Evolutionary conservation across 441 rosid species (phyloP).

Genomic region (Erodium chrysanthum): DNA sequence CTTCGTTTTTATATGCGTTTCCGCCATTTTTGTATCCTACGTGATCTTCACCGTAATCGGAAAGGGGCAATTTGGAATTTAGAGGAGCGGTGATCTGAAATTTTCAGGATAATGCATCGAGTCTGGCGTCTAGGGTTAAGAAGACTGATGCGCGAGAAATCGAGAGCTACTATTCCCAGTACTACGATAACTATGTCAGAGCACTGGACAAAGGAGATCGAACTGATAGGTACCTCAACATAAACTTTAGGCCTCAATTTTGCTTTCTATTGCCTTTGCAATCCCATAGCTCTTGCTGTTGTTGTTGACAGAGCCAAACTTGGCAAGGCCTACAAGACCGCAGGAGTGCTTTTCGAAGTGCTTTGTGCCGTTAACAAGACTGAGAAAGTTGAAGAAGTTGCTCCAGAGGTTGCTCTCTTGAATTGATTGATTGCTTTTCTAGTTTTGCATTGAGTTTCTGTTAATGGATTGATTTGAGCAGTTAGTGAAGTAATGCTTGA

Average conservation of each 20-base stretch:
- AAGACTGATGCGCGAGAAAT: slow-evolving; percentile 96
- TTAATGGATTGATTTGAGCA: slow-evolving; percentile 11
- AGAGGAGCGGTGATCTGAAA: too few relatives aligned
- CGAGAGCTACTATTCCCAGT: slow-evolving; percentile 87
- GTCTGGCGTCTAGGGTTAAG: slow-evolving; percentile 86
- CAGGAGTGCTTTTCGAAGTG: slow-evolving; percentile 96
- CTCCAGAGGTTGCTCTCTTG: slow-evolving; percentile 63
- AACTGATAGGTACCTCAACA: slow-evolving; percentile 88
- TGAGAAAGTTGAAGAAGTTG: slow-evolving; percentile 98
- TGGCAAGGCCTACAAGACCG: slow-evolving; percentile 95
- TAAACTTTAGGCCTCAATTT: not conserved
- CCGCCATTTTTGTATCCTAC: not conserved
- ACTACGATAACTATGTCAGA: slow-evolving; percentile 80
- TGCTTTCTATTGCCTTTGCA: not conserved
- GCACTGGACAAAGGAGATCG: slow-evolving; percentile 75
- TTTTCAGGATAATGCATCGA: slow-evolving; percentile 78
- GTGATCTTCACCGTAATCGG: too few relatives aligned
- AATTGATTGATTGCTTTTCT: not conserved
- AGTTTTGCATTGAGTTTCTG: slow-evolving; percentile 13
- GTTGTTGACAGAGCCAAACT: slow-evolving; percentile 65
- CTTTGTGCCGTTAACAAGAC: slow-evolving; percentile 89
- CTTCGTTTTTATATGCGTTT: not conserved
- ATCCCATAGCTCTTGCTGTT: not conserved
- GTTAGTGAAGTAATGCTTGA: not conserved
- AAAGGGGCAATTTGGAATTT: too few relatives aligned